These are phyloP conservation scores for Pythium periplocum DNA, from an alignment of 352 stramenopile species.

Conservation along the genomic window DNA sequence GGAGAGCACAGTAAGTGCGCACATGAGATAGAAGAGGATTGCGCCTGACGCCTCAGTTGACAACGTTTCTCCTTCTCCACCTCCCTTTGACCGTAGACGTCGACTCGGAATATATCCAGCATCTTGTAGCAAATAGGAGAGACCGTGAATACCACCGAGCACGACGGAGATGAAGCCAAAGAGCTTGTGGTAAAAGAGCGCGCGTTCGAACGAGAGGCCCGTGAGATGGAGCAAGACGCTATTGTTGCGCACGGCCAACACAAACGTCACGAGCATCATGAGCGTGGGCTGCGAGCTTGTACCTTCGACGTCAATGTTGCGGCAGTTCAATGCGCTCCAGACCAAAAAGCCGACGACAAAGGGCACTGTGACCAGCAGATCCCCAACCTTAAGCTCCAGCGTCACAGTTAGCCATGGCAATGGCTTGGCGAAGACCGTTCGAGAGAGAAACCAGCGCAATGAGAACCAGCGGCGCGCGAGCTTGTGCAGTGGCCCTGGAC, in stretches of 20 bases:
- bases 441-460: conserved; percentile 26
- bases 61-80: no score
- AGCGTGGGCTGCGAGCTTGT: conserved; percentile 16
- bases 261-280: conserved; percentile 3
- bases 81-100: neutral
- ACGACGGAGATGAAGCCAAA: conserved; percentile 22
- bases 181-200: conserved; percentile 38
- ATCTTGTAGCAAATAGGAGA: conserved; percentile 31
- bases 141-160: conserved; percentile 22
- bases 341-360: conserved; percentile 15
- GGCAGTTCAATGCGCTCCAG: conserved; percentile 14
- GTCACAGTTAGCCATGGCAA: conserved; percentile 16
- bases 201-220: conserved; percentile 38
- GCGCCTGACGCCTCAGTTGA: neutral
- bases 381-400: conserved; percentile 26
- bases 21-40: neutral
- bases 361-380: conserved; percentile 27
- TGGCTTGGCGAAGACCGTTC: conserved; percentile 22
- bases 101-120: conserved; percentile 5
- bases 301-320: conserved; percentile 1
- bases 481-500: neutral
- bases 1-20: neutral
- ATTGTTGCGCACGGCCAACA: conserved; percentile 37
- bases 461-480: conserved; percentile 16
- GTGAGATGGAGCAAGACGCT: conserved; percentile 27